These are phyloP conservation scores for Venturia asperata DNA, from an alignment of 2,329 filamentous ascomycete genomes.

Conservation along the genomic window DNA sequence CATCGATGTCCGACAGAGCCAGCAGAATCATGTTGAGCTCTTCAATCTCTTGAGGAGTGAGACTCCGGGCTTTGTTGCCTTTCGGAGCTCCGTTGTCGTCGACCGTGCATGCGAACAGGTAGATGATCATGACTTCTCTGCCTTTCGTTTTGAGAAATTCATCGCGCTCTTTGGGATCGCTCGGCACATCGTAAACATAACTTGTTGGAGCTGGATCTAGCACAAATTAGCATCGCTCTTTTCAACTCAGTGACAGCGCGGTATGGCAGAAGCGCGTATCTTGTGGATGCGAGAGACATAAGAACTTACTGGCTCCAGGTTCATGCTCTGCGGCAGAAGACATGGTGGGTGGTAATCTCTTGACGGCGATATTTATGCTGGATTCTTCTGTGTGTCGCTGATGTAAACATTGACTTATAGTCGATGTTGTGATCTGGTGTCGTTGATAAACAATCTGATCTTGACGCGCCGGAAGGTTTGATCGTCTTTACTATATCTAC, in stretches of 20 bases:
- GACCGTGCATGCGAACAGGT: neutral
- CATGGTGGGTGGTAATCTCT: neutral
- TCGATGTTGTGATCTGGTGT: neutral
- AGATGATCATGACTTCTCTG: neutral
- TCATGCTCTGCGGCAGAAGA: neutral
- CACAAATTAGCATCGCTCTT: neutral
- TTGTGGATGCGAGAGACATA: neutral
- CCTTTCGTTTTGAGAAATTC: neutral
- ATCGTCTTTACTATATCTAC: no score
- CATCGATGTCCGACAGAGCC: neutral
- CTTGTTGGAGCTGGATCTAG: neutral
- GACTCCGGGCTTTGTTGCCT: neutral
- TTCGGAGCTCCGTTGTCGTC: neutral
- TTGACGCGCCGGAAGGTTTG: neutral
- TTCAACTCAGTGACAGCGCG: neutral
- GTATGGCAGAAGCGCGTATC: neutral
- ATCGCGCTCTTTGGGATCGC: neutral
- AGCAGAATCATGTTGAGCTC: constrained; percentile 3
- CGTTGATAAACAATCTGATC: neutral
- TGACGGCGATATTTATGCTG: neutral
- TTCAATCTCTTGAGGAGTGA: neutral
- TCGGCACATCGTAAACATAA: neutral
- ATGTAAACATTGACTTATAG: neutral
- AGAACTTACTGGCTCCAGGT: neutral
- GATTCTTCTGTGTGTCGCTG: neutral